phyloP scores from a whole-genome alignment of 805 yeast species.

The Priceomyces fermenticarens region DNA sequence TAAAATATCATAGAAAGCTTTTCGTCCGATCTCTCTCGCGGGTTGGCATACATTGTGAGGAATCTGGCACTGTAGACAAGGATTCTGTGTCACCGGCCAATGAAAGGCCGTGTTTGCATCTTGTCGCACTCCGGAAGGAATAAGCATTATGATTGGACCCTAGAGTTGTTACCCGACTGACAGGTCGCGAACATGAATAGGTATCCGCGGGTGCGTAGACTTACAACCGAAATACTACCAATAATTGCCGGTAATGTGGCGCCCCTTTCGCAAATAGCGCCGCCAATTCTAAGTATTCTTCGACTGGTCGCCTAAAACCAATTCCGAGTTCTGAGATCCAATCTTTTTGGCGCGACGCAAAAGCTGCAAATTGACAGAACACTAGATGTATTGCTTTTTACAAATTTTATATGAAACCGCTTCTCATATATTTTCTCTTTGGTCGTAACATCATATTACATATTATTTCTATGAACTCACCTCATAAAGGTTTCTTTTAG shows the following conservation, averaged over 20 bases:
- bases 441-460: no score
- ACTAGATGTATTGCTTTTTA: no score
- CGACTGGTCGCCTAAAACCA: no score
- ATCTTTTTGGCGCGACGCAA: no score
- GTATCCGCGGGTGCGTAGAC: neutral
- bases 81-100: constrained; percentile 15
- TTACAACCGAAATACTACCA: neutral
- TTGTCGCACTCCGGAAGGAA: constrained; percentile 15
- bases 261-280: no score
- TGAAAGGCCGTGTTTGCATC: constrained; percentile 16
- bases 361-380: no score
- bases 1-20: constrained; percentile 4
- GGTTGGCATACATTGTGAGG: constrained; percentile 1
- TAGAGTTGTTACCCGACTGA: constrained; percentile 6
- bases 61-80: constrained; percentile 3
- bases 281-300: no score
- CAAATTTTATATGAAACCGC: no score
- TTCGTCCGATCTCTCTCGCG: constrained; percentile 6
- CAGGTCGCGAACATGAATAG: neutral
- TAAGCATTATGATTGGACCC: constrained; percentile 23
- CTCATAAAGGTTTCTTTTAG: constrained; percentile 12
- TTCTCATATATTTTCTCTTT: no score
- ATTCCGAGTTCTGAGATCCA: no score
- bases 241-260: neutral
- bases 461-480: neutral